phyloP scores from a whole-genome alignment of 2,329 filamentous ascomycete genomes.

The Pyricularia pennisetigena region DNA sequence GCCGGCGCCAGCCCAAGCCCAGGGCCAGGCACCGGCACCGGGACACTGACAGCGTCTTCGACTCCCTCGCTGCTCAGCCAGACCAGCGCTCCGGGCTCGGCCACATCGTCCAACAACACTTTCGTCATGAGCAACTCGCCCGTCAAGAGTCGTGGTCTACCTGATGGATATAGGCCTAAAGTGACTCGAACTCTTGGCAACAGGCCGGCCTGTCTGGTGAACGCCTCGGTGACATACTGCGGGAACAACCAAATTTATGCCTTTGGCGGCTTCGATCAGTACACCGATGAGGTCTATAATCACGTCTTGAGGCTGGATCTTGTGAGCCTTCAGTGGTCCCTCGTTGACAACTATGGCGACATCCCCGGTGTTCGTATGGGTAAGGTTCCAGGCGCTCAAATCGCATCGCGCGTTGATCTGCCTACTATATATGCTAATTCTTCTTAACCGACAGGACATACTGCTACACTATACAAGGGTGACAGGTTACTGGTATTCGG shows the following conservation, averaged over 20 bases:
- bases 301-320: slow-evolving; percentile 88
- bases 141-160: slow-evolving; percentile 51
- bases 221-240: slow-evolving; percentile 97
- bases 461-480: slow-evolving; percentile 85
- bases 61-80: not conserved
- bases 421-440: slow-evolving; percentile 10
- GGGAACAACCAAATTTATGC: slow-evolving; percentile 96
- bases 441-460: slow-evolving; percentile 56
- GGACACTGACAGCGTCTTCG: not conserved
- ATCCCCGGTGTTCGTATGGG: slow-evolving; percentile 97
- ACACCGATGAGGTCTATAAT: slow-evolving; percentile 98
- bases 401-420: not conserved
- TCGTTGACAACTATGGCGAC: slow-evolving; percentile 97
- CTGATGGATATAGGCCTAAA: slow-evolving; percentile 74
- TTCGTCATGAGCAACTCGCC: slow-evolving; percentile 89
- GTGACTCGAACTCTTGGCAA: slow-evolving; percentile 71
- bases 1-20: not conserved
- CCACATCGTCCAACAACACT: slow-evolving; percentile 59
- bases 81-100: slow-evolving; percentile 18
- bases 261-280: slow-evolving; percentile 97
- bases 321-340: slow-evolving; percentile 79
- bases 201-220: slow-evolving; percentile 88
- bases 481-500: slow-evolving; percentile 96
- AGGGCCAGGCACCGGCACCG: not conserved
- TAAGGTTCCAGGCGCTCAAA: slow-evolving; percentile 26